These are phyloP conservation scores for Nemania sp. DNA, from an alignment of 2,329 filamentous ascomycete genomes.

Conservation along the genomic window DNA sequence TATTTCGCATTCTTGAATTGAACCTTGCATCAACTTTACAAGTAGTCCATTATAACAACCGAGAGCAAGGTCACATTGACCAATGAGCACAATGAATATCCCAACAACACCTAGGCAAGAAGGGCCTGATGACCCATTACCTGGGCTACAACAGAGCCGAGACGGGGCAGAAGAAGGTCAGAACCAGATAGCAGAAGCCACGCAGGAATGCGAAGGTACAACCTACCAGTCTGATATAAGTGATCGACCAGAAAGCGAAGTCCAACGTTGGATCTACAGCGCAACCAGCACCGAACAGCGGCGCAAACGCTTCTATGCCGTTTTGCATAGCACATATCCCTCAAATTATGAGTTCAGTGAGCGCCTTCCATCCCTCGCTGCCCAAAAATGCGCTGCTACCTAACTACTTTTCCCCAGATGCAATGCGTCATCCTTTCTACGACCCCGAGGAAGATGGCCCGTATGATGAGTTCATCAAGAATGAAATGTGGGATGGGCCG, in stretches of 20 bases:
- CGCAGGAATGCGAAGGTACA: background rate
- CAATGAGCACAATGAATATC: slow-evolving; percentile 12
- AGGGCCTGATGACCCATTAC: no score
- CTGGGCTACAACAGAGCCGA: background rate
- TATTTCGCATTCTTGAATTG: no score
- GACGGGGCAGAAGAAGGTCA: background rate
- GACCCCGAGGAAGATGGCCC: slow-evolving; percentile 29
- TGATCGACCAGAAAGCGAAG: background rate
- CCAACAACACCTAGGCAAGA: slow-evolving; percentile 17
- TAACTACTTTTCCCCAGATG: slow-evolving; percentile 20
- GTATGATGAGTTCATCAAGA: slow-evolving; percentile 22
- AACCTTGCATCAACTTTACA: background rate
- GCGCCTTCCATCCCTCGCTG: background rate
- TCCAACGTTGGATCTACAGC: slow-evolving; percentile 20
- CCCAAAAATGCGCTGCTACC: background rate
- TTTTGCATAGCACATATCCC: slow-evolving; percentile 26
- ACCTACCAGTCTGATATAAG: background rate
- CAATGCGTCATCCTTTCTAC: slow-evolving; percentile 21
- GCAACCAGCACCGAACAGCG: slow-evolving; percentile 8
- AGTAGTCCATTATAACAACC: no score
- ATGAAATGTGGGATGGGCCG: slow-evolving; percentile 22
- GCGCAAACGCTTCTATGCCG: slow-evolving; percentile 17
- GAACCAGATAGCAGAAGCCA: background rate
- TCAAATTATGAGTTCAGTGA: slow-evolving; percentile 37
- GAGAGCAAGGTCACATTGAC: no score